Base-by-base conservation (phyloP, 2,329 filamentous ascomycete genomes). In the Fusarium virguliforme region DNA sequence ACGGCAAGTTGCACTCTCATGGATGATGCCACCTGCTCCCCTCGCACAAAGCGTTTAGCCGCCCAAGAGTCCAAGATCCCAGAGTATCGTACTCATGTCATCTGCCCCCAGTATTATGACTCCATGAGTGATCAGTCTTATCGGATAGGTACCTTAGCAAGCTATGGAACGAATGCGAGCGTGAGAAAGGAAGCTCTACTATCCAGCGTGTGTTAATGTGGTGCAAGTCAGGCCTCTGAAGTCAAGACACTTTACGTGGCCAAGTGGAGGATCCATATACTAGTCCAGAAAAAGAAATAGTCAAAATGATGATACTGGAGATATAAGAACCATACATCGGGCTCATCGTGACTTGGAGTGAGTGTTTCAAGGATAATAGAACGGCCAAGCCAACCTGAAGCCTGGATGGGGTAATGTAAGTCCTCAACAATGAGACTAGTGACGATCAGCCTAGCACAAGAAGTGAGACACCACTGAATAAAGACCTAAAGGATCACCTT, bases 401-500 rank as follows among this genome's bases (percentile, higher is more conserved):
- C 13, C 12, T 10, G 3, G 2, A n/a, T 28, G 4, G 10, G 6
- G 9, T 3, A 8, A 32, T 28, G 8, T 9, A 13, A n/a, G 5
- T 3, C n/a, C 8, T 30, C 3, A 30, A 28, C 8, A 10, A 10
- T 2, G 3, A 1, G 3, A 12, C 43, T 30, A 1, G 26, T 10
- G 8, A 18, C 5, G 8, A 8, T 12, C 15, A 48, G 26, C 2
- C 26, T 3, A 28, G n/a, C 3, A 6, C 43, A n/a, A 7, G 26
- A 30, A 48, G 28, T n/a, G 5, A 18, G 26, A n/a, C 5, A 6
- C 22, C 3, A 3, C 5, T 30, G 6, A 8, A 26, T 6, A 6
- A 7, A n/a, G 8, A 4, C 8, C n/a, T 7, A 28, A n/a, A 28
- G 3, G 2, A 28, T n/a, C 15, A 1, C 0, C 4, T n/a, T 46